Evolutionary conservation across 2,329 filamentous ascomycete genomes (phyloP).

Genomic region (Stylonectria norvegica): DNA sequence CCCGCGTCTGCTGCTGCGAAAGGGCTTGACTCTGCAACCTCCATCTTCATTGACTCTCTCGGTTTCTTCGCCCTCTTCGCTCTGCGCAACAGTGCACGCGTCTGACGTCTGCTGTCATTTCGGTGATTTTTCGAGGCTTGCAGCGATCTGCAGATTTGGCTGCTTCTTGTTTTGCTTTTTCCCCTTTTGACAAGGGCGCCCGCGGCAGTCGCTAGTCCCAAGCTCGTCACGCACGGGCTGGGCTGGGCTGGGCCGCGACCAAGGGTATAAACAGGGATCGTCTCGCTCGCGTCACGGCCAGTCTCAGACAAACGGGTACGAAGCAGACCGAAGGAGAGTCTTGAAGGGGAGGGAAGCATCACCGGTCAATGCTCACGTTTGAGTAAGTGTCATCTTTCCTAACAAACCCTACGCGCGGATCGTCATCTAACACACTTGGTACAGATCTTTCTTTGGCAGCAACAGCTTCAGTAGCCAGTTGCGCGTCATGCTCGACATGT

Average conservation of each 20-base stretch:
- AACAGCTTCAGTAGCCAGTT: slow-evolving; percentile 29
- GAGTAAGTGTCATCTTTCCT: slow-evolving; percentile 24
- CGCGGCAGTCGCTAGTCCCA: slow-evolving; percentile 26
- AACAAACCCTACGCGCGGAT: slow-evolving; percentile 1
- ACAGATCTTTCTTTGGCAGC: slow-evolving; percentile 23
- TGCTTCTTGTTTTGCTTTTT: slow-evolving; percentile 18
- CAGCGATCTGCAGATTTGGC: background rate
- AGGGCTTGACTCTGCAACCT: no score
- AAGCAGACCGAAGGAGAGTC: no score
- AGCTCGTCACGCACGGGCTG: slow-evolving; percentile 16
- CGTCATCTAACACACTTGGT: background rate
- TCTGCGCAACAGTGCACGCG: no score
- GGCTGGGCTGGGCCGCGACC: background rate
- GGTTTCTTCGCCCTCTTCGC: no score
- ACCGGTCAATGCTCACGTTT: slow-evolving; percentile 25
- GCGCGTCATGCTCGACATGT: slow-evolving; percentile 29
- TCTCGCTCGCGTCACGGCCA: slow-evolving; percentile 19
- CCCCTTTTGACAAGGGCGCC: slow-evolving; percentile 22
- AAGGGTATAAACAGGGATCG: slow-evolving; percentile 25
- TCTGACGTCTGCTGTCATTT: no score
- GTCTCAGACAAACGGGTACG: slow-evolving; percentile 15
- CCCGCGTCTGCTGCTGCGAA: no score
- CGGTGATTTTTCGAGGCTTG: no score
- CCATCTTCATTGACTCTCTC: no score
- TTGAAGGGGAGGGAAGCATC: slow-evolving; percentile 6